phyloP scores from a whole-genome alignment of 176 grass and related monocot species.

The Lolium perenne region DNA sequence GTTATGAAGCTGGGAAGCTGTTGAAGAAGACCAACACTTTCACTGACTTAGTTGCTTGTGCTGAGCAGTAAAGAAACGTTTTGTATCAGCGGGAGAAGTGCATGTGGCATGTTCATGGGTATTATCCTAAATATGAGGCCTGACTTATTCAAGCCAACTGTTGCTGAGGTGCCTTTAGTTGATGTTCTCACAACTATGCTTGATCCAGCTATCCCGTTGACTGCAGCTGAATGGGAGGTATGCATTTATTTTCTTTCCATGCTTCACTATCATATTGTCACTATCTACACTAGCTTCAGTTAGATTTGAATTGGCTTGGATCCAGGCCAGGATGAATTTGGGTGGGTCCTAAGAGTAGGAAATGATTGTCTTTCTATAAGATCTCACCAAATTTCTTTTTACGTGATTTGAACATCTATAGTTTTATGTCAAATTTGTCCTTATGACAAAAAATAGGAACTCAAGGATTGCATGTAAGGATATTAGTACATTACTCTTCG shows the following conservation, averaged over 20 bases:
- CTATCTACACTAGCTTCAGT: no score
- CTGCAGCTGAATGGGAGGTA: no score
- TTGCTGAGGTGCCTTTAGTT: no score
- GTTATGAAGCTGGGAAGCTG: slow-evolving; percentile 90
- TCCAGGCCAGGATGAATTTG: not conserved
- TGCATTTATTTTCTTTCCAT: no score
- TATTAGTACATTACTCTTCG: not conserved
- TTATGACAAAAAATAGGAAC: not conserved
- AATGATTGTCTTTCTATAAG: slow-evolving; percentile 2
- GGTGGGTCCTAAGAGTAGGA: no score
- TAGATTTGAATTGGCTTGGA: no score
- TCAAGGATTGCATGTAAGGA: not conserved
- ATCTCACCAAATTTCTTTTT: not conserved
- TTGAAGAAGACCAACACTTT: slow-evolving; percentile 91
- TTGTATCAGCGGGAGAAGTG: slow-evolving; percentile 47
- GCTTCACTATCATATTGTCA: no score
- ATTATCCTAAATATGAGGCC: slow-evolving; percentile 89
- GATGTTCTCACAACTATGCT: no score
- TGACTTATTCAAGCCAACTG: slow-evolving; percentile 79
- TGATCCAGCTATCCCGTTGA: no score
- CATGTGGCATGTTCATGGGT: slow-evolving; percentile 68
- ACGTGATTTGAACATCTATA: not conserved
- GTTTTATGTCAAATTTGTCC: not conserved
- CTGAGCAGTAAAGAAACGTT: slow-evolving; percentile 82
- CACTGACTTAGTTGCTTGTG: slow-evolving; percentile 89